Percentiles rank a stretch among this genome's conserved stretches.
phyloP scores from a whole-genome alignment of 177 flowering plant genomes.

The Tripterygium wilfordii region DNA sequence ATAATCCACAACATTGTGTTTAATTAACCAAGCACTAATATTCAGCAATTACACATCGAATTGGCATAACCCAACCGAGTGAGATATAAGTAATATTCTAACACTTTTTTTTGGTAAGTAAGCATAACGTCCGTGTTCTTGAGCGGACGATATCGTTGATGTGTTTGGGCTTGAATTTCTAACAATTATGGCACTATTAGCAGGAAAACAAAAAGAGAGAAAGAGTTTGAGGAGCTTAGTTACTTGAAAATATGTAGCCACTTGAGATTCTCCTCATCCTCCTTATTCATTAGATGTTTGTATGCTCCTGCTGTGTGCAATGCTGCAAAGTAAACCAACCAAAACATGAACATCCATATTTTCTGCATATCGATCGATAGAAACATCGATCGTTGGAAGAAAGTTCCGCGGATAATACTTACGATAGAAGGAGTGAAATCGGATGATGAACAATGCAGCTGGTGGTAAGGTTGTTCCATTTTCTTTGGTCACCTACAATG shows the following conservation, averaged over 20 bases:
- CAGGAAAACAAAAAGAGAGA: neutral
- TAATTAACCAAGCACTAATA: neutral
- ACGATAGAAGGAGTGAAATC: slow-evolving; percentile 83
- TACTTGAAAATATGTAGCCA: slow-evolving; percentile 63
- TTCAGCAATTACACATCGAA: too few relatives aligned
- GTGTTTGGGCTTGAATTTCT: too few relatives aligned
- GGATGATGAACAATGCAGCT: slow-evolving; percentile 59
- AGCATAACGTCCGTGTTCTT: too few relatives aligned
- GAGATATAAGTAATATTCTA: too few relatives aligned
- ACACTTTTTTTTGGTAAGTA: too few relatives aligned
- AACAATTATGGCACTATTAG: neutral
- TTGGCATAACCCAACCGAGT: too few relatives aligned
- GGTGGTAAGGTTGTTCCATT: slow-evolving; percentile 64
- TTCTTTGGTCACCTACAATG: slow-evolving; percentile 62
- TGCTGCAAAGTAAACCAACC: slow-evolving; percentile 24
- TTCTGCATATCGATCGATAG: neutral
- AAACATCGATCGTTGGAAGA: too few relatives aligned
- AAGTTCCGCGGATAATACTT: slow-evolving; percentile 11
- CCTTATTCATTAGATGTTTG: slow-evolving; percentile 43
- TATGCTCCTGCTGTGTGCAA: slow-evolving; percentile 49
- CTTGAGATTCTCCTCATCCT: slow-evolving; percentile 41
- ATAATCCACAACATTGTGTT: neutral
- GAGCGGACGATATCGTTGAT: too few relatives aligned
- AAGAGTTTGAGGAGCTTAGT: neutral
- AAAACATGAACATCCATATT: neutral